A percentile compares a stretch with the other conserved stretches of the same genome.
Conservation (phyloP, 2,329 filamentous ascomycete genomes). For the Diaporthe aspalathi region DNA sequence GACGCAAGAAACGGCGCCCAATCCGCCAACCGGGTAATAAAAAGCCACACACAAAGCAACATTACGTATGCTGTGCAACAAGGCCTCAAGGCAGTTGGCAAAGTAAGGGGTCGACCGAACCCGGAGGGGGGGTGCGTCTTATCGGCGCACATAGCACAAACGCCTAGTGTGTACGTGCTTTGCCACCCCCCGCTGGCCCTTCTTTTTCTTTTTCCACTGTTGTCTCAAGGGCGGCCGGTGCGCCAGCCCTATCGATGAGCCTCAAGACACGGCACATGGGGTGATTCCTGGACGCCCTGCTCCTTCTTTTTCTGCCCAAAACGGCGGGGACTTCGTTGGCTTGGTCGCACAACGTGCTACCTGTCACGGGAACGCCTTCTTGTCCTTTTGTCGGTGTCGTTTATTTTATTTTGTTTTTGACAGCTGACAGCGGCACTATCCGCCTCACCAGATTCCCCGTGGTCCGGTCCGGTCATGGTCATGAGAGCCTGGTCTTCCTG, state of each 20-base stretch:
- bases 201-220: not conserved
- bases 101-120: conserved; percentile 32
- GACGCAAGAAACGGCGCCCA: not conserved
- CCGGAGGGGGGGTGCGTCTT: not conserved
- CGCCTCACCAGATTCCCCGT: not conserved
- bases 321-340: not conserved
- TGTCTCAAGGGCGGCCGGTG: not conserved
- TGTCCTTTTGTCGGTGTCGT: too few relatives aligned
- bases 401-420: not conserved
- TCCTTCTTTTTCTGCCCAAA: conserved; percentile 8
- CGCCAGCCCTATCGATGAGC: conserved; percentile 32
- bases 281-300: not conserved
- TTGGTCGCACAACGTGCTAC: conserved; percentile 6
- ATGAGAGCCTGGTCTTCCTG: not conserved
- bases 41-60: conserved; percentile 24
- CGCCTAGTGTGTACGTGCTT: not conserved
- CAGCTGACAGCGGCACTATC: conserved; percentile 20
- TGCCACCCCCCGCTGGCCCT: not conserved
- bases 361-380: not conserved
- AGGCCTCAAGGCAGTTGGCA: conserved; percentile 25
- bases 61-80: conserved; percentile 35
- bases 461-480: not conserved
- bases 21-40: conserved; percentile 33
- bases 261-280: conserved; percentile 21
- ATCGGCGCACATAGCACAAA: not conserved